Conservation (phyloP, 2,329 filamentous ascomycete species). For the Aspergillus awamori region DNA sequence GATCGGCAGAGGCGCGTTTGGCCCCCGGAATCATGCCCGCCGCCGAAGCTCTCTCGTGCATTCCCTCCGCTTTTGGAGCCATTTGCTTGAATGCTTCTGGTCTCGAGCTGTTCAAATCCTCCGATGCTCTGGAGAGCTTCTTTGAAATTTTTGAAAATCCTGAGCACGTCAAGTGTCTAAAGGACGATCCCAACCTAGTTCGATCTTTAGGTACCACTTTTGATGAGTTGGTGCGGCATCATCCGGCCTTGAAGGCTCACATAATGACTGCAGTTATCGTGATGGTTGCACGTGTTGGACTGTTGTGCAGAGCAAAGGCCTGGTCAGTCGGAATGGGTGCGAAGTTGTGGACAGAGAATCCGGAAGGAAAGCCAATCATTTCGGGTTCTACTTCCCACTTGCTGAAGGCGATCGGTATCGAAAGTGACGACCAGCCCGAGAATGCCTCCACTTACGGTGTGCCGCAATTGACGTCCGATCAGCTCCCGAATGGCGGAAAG, state of each 20-base stretch:
- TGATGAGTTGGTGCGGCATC: conserved; percentile 92
- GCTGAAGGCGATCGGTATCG: conserved; percentile 38
- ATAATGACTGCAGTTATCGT: conserved; percentile 85
- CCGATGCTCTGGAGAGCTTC: conserved; percentile 79
- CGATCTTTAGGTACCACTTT: conserved; percentile 79
- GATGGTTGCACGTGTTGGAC: conserved; percentile 81
- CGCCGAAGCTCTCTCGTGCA: conserved; percentile 80
- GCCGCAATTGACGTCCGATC: conserved; percentile 30
- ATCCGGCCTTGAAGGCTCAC: conserved; percentile 76
- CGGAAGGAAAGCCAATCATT: conserved; percentile 61
- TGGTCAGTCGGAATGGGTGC: conserved; percentile 72
- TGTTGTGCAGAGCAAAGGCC: conserved; percentile 72
- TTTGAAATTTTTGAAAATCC: conserved; percentile 97
- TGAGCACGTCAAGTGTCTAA: conserved; percentile 81
- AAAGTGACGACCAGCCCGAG: conserved; percentile 29
- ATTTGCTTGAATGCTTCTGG: conserved; percentile 89
- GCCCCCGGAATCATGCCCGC: conserved; percentile 82
- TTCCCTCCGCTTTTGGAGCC: conserved; percentile 86
- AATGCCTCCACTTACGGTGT: conserved; percentile 29
- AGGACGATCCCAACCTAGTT: conserved; percentile 71
- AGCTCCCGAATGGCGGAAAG: conserved; percentile 43
- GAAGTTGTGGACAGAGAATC: conserved; percentile 69
- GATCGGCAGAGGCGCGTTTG: conserved; percentile 37
- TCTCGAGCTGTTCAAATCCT: conserved; percentile 83
- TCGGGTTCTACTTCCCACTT: conserved; percentile 56